Evolutionary conservation across 345 rosid genomes (phyloP), one percentile per base, ranked within the genome.

Genomic region (Eucalyptus cloeziana): DNA sequence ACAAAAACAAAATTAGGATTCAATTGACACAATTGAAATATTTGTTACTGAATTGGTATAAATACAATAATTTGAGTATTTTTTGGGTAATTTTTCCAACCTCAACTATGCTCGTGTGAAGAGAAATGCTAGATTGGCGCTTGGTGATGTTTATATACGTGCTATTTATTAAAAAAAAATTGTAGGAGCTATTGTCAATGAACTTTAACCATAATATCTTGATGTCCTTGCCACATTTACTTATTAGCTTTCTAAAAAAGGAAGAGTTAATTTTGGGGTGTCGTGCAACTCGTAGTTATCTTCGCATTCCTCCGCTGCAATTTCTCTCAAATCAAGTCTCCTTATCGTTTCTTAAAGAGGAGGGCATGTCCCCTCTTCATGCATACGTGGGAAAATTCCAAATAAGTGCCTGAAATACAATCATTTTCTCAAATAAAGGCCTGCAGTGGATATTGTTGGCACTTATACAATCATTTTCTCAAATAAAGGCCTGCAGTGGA

Each of bases 381-480:
- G 62, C 62, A 56, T 24, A 3, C 4, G 0, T 19, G 25, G 58
- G 10, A 52, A 52, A 52, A 52, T 52, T 52, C 58, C 58, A 52
- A 52, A 52, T 1, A 19, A 19, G 25, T 2, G 0, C 2, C 0
- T 7, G 25, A 52, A 52, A 19, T 52, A 52, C 1, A 0, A 19
- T 7, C 0, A 3, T 17, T 17, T 51, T 51, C 22, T 51, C 2
- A 17, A 52, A 17, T 52, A 52, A 52, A 52, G 2, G 4, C 24
- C 0, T 1, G 0, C 0, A 51, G 2, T 52, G 4, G 0, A 52
- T 52, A 52, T 52, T 52, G 0, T 40, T n/a, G n/a, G n/a, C n/a
- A n/a, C n/a, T n/a, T n/a, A 19, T 52, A 52, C 1, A 0, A 19
- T 7, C 0, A 3, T 19, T 19, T 52, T 52, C 24, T 52, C 2